Base-by-base conservation (phyloP, 2,329 filamentous ascomycete genomes). In the Ophioceras dolichostomum region DNA sequence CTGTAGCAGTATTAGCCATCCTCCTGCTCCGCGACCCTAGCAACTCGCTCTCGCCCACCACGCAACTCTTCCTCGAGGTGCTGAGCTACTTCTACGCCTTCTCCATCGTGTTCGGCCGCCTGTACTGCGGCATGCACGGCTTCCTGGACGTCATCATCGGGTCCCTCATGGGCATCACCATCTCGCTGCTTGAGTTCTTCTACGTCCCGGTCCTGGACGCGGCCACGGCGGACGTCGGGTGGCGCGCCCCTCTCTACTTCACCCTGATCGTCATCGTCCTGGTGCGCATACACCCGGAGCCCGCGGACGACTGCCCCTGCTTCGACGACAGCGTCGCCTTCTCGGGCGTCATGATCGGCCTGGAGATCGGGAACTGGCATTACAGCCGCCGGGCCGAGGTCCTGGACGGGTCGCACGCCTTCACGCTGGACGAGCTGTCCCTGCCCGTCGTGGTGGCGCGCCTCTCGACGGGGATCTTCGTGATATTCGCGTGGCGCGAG, bases 101-200 rank as follows among this genome's bases (percentile, higher is more conserved):
- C 10, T 95, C 89, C 19, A 96, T 98, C 52, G 73, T 95, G 29
- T 65, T 96, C 43, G 91, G 91, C 5, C 78, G 91, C 16, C 67
- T 98, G 26, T 96, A 98, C 63, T 98, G 91, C 54, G 91, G 91
- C 43, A 98, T 98, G 91, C 91, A 98, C 60, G 91, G 91, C 10
- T 94, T 96, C 60, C 68, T 91, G 31, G 91, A 98, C 57, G 87
- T 96, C 18, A 61, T 91, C 12, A 59, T 91, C 39, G 91, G 91
- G 6, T 85, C 81, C 38, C 49, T 77, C 12, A 68, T 95, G 39
- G 91, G 91, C 22, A 80, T 78, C 10, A 59, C 71, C 36, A 72
- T 80, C 44, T 70, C 69, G 18, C 54, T 71, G 20, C 45, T 74
- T 43, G 75, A 80, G 51, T 78, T 75, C 50, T 65, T 73, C 48